Base-by-base conservation (phyloP, 2,329 filamentous ascomycete genomes). In the Aspergillus caelatus region DNA sequence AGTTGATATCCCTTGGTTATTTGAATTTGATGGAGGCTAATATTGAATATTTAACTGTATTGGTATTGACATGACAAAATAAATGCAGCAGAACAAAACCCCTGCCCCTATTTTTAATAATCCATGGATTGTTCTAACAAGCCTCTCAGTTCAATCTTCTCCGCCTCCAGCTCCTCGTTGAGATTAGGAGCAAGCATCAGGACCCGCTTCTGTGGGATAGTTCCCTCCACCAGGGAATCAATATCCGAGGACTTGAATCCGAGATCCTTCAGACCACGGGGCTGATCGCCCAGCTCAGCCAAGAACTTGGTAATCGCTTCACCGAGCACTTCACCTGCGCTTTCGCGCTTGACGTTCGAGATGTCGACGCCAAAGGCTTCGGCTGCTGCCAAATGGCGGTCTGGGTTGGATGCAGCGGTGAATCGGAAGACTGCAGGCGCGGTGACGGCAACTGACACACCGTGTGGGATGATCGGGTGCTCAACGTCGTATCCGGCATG, bases 361-460 rank as follows among this genome's bases (percentile, higher is more conserved):
- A 96, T 88, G 72, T 99, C 95, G 1, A 96, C 91, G 2, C 94
- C 95, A 69, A 99, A 98, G 0, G 86, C 89, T 77, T 97, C 93
- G 0, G 95, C 94, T 0, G 94, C 95, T 5, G 89, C 88, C 41
- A 99, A 81, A 81, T 99, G 95, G 11, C 95, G 89, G 59, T 97
- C 93, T 0, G 95, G 95, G 74, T 98, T 98, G 1, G 92, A 95
- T 1, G 94, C 86, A 0, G 85, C 94, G 0, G 94, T 99, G 80
- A 98, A 98, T 34, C 88, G 89, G 86, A 98, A 99, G 1, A 98
- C 94, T 0, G 94, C 91, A 0, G 95, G 94, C 0, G 94, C 93
- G 0, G 93, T 94, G 8, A 98, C 94, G 3, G 94, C 95, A 1
- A 99, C 95, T 1, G 91, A 94, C 28, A 99, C 95, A 59, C 95